A percentile compares a stretch with the other conserved stretches of the same genome.
Evolutionary conservation across 176 grass and related monocot genomes (phyloP).

Genomic region (Ensete glaucum): DNA sequence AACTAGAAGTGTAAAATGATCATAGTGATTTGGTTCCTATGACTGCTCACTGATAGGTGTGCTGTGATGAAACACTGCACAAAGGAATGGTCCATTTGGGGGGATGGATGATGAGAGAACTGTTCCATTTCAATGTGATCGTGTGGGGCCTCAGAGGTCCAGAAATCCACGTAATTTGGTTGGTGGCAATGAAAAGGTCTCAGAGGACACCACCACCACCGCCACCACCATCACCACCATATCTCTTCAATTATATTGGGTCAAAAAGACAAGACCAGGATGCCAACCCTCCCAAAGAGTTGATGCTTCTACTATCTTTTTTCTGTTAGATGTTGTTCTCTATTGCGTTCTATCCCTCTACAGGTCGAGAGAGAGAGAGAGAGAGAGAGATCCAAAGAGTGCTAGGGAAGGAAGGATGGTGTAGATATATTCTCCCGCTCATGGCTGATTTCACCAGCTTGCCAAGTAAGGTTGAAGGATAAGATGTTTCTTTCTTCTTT

Average conservation of each 20-base stretch:
- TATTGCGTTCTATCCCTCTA: too few relatives aligned
- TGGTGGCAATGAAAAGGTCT: neutral
- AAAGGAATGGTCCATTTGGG: neutral
- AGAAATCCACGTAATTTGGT: neutral
- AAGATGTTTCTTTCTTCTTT: too few relatives aligned
- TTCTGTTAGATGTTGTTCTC: neutral
- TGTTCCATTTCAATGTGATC: neutral
- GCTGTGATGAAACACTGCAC: neutral
- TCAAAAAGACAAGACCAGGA: slow-evolving; percentile 2
- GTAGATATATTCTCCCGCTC: too few relatives aligned
- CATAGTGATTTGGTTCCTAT: neutral
- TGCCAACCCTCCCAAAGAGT: neutral
- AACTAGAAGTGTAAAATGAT: too few relatives aligned
- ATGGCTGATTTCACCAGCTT: too few relatives aligned
- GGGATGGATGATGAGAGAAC: neutral
- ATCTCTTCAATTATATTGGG: slow-evolving; percentile 2
- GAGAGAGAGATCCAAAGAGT: too few relatives aligned
- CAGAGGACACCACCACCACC: neutral
- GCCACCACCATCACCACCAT: neutral
- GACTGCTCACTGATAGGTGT: neutral
- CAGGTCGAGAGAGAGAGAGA: too few relatives aligned
- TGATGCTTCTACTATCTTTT: neutral
- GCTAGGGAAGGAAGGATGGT: too few relatives aligned
- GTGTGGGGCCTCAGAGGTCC: neutral
- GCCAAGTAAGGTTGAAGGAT: too few relatives aligned